Base-by-base conservation (phyloP, 2,329 filamentous ascomycete genomes). In the Colletotrichum musae region DNA sequence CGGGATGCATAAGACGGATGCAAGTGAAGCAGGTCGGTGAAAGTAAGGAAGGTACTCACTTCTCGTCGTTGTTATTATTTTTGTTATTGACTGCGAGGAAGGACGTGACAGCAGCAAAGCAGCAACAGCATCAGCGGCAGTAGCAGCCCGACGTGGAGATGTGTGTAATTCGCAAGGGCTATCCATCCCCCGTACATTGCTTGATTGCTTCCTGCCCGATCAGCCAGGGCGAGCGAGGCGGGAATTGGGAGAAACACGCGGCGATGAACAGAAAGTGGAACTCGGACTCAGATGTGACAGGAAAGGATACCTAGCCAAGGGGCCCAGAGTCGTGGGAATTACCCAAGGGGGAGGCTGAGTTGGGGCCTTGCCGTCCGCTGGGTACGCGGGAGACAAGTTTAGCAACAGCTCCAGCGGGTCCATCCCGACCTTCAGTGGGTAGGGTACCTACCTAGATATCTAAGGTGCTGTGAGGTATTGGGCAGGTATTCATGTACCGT, bases 341-440 rank as follows among this genome's bases (percentile, higher is more conserved):
- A 56, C 45, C 28, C 48, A 69, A 66, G 66, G 62, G 66, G 62
- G 66, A 66, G 66, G 66, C 66, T 60, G 62, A 69, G 66, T 56
- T 32, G 43, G n/a, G 51, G 32, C 39, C 39, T 32, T 45, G 24
- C 50, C 21, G 58, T 51, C 50, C n/a, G 51, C 58, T 36, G 51
- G 41, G 26, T 51, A 32, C 24, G 24, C 54, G 28, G 51, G 61
- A 60, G 45, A 69, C 66, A 52, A 60, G 62, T 69, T 69, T 66
- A 66, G 66, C 62, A 69, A 59, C 66, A 66, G 61, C 56, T 69
- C 56, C 61, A 59, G 36, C 60, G 53, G 60, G 32, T 24, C 58
- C 58, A 39, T 26, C 58, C 52, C 36, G 28, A 61, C 28, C 58
- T 61, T 32, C 52, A 43, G 45, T 54, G 64, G 64, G 58, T 61